Evolutionary conservation across 2,329 filamentous ascomycete species (phyloP), one percentile per base, ranked within the genome.

Genomic region (Ophiostoma triangulosporum): DNA sequence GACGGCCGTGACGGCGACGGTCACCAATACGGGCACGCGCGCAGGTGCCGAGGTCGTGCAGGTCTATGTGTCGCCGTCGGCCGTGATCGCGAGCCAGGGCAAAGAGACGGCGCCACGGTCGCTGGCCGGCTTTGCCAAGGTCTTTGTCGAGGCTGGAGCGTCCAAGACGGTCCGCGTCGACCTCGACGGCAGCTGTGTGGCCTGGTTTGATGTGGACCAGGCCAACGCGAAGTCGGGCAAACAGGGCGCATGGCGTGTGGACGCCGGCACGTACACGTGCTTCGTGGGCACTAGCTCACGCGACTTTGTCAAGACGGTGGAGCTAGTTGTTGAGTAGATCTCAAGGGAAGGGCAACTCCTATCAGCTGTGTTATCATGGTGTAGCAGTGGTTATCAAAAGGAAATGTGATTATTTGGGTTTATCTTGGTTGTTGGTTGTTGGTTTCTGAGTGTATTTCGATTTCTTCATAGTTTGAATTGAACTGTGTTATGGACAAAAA

Each of bases 1-100:
- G 80, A 78, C 0, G 73, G 68, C 12, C n/a, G 29, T 22, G 14
- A 50, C 29, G 3, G 52, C 43, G n/a, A 57, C 51, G 1, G 31
- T 56, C 17, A 48, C 51, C 20, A 58, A 58, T 15, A 54, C 53
- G 3, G 57, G 57, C 22, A 15, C 11, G 4, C 20, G 27, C 12
- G 51, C 32, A 3, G 57, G 52, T 20, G 49, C 50, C 14, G 54
- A 57, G 38, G 57, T 59, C 15, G 52, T 57, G 2, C 57, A 59
- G 48, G 54, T 54, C 40, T 57, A 57, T 46, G 36, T 50, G 1
- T 27, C 48, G 17, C 56, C 56, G 2, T 57, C 56, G 14, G 6
- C 53, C 1, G 35, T 24, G 3, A 33, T 52, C 5, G 20, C 26
- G 2, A 8, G 27, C 4, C 31, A 48, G 26, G 35, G 50, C 27